Conservation (phyloP, 352 stramenopile species). For the Pythium biforme region DNA sequence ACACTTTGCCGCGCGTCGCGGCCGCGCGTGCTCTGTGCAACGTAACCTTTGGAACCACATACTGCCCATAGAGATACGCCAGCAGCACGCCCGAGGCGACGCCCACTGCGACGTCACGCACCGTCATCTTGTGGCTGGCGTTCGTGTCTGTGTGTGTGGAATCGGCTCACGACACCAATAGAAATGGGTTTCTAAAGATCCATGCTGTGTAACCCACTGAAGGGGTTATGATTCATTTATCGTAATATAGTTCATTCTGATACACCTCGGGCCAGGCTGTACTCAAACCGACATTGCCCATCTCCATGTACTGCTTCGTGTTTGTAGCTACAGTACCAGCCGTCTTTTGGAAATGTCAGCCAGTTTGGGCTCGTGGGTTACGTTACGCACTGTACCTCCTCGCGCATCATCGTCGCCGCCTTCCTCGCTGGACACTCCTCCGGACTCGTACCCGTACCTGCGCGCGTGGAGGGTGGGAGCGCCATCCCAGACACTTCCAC, state of each 20-base stretch:
- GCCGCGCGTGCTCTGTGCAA: conserved; percentile 29
- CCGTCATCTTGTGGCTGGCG: conserved; percentile 17
- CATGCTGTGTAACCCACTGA: background rate
- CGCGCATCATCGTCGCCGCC: conserved; percentile 7
- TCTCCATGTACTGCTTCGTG: too few species aligned
- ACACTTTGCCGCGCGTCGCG: conserved; percentile 44
- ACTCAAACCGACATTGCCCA: too few species aligned
- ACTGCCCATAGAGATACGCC: conserved; percentile 32
- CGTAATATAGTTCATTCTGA: too few species aligned
- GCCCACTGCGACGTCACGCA: conserved; percentile 46
- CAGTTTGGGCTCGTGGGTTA: background rate
- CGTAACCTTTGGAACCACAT: conserved; percentile 31
- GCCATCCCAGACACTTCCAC: background rate
- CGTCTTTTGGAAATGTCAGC: too few species aligned
- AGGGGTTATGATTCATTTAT: too few species aligned
- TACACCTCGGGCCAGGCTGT: too few species aligned
- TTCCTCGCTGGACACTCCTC: background rate
- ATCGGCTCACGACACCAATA: background rate
- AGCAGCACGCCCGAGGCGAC: conserved; percentile 45
- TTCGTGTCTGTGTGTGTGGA: background rate
- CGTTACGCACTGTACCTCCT: conserved; percentile 8
- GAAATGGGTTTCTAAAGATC: conserved; percentile 13
- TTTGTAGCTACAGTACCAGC: too few species aligned
- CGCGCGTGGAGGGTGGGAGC: too few species aligned
- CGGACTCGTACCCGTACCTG: too few species aligned